Conservation (phyloP, 108 stramenopile genomes). For the Pseudonitzschia delicatissima region DNA sequence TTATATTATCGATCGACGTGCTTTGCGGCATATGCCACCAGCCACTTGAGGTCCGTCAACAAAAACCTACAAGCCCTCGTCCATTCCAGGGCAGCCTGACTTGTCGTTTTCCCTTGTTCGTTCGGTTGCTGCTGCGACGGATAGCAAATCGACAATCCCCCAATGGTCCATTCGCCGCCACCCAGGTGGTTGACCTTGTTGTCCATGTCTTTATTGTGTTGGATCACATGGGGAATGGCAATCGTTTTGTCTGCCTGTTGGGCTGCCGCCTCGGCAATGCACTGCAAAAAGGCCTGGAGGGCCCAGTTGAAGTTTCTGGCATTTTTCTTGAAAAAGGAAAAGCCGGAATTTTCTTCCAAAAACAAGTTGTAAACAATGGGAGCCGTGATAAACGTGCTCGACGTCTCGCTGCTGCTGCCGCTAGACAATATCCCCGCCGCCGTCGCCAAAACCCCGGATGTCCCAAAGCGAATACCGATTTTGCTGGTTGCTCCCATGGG, state of each 20-base stretch:
- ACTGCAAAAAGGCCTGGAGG: conserved; percentile 55
- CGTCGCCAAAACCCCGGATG: neutral
- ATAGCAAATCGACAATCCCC: conserved; percentile 52
- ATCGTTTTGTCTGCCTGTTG: conserved; percentile 68
- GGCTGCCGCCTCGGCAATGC: conserved; percentile 55
- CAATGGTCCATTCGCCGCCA: conserved; percentile 37
- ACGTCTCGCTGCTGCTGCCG: conserved; percentile 4
- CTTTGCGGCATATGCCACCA: conserved; percentile 33
- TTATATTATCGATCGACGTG: conserved; percentile 18
- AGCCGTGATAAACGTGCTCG: neutral
- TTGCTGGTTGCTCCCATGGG: conserved; percentile 73
- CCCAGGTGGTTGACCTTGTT: neutral
- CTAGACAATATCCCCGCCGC: conserved; percentile 6
- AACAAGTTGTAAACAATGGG: conserved; percentile 37
- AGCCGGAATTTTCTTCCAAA: conserved; percentile 28
- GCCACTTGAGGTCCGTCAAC: conserved; percentile 72
- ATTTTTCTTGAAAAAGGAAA: conserved; percentile 40
- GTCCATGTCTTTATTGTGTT: conserved; percentile 9
- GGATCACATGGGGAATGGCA: conserved; percentile 60
- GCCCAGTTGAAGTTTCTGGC: conserved; percentile 78
- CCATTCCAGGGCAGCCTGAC: conserved; percentile 53
- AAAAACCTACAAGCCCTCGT: conserved; percentile 78
- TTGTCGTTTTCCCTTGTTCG: neutral
- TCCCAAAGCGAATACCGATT: conserved; percentile 51
- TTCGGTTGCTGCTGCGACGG: conserved; percentile 18